phyloP scores from a whole-genome alignment of 2,329 filamentous ascomycete species.

The Nannizziopsis arthrosporioides region DNA sequence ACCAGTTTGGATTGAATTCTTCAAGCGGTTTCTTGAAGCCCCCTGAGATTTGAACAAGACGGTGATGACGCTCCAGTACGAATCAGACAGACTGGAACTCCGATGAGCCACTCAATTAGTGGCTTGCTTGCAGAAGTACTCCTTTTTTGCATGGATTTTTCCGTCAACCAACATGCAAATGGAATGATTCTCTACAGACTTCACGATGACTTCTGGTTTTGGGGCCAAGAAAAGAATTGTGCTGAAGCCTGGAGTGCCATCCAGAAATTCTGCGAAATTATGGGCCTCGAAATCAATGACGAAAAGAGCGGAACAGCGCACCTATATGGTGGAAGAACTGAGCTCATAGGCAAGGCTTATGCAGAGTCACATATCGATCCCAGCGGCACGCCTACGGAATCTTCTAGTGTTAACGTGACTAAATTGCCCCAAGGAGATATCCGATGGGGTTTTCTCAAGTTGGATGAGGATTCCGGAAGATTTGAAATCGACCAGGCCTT shows the following conservation, averaged over 20 bases:
- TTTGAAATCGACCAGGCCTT: slow-evolving; percentile 50
- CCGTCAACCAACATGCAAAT: slow-evolving; percentile 47
- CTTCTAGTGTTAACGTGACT: slow-evolving; percentile 6
- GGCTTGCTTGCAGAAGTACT: slow-evolving; percentile 49
- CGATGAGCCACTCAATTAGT: slow-evolving; percentile 48
- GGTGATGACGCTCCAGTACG: slow-evolving; percentile 35
- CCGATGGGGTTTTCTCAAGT: slow-evolving; percentile 48
- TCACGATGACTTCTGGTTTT: slow-evolving; percentile 58
- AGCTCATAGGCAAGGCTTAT: slow-evolving; percentile 6
- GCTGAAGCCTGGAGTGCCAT: slow-evolving; percentile 50
- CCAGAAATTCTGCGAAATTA: slow-evolving; percentile 42
- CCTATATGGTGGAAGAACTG: slow-evolving; percentile 22
- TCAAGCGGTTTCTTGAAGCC: slow-evolving; percentile 46
- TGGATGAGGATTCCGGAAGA: slow-evolving; percentile 42
- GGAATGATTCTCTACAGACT: slow-evolving; percentile 49
- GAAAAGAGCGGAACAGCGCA: slow-evolving; percentile 46
- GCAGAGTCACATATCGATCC: slow-evolving; percentile 8
- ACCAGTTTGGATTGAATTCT: slow-evolving; percentile 47
- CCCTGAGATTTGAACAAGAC: slow-evolving; percentile 49
- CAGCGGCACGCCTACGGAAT: slow-evolving; percentile 3
- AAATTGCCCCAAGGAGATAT: slow-evolving; percentile 43
- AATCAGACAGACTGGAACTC: slow-evolving; percentile 45
- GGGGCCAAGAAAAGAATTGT: slow-evolving; percentile 45
- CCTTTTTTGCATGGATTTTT: slow-evolving; percentile 54
- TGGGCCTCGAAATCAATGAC: slow-evolving; percentile 48